phyloP scores from a whole-genome alignment of 192 early-diverging fungal genomes.

The Coemansia sp. region DNA sequence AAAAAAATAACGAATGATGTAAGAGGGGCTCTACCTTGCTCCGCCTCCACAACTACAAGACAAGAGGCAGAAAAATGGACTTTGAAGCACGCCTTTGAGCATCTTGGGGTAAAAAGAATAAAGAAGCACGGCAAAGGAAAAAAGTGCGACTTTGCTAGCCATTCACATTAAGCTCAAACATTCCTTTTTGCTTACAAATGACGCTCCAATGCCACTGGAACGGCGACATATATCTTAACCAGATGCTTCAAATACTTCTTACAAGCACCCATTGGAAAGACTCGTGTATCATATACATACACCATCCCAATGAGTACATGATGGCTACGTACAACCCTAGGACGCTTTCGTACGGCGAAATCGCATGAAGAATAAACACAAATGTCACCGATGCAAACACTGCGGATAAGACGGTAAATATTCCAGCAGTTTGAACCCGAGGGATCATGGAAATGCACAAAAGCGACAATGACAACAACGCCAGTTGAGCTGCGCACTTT shows the following conservation, averaged over 20 bases:
- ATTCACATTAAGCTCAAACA: too few species aligned
- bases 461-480: background rate
- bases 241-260: background rate
- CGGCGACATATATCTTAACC: background rate
- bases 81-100: too few species aligned
- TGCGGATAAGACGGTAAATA: background rate
- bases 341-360: background rate
- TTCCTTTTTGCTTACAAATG: too few species aligned
- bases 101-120: too few species aligned
- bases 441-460: background rate
- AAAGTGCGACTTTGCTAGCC: too few species aligned
- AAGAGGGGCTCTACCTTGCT: too few species aligned
- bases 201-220: too few species aligned
- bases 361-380: background rate
- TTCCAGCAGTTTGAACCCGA: background rate
- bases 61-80: too few species aligned
- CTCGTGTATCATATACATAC: slow-evolving; percentile 4
- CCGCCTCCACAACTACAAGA: too few species aligned
- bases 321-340: background rate
- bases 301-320: background rate
- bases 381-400: background rate
- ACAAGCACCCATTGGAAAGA: slow-evolving; percentile 1
- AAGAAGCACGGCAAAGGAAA: too few species aligned
- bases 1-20: too few species aligned
- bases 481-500: background rate